Conservation (phyloP, 2,329 filamentous ascomycete species). For the Claviceps sp. region DNA sequence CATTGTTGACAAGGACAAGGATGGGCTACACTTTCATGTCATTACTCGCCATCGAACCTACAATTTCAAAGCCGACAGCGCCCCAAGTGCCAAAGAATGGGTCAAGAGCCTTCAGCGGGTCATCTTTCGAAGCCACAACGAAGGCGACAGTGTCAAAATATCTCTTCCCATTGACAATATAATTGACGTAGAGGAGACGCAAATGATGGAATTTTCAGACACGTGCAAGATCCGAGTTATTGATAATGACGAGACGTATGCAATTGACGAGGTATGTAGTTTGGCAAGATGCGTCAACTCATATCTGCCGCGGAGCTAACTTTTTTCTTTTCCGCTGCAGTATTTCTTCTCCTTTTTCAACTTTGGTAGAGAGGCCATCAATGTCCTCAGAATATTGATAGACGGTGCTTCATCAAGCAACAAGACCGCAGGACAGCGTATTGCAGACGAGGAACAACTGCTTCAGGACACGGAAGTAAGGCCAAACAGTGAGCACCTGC, state of each 20-base stretch:
- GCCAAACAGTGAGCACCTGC: background rate
- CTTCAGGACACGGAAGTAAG: background rate
- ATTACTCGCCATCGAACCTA: slow-evolving; percentile 74
- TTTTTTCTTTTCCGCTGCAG: slow-evolving; percentile 25
- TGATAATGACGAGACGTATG: slow-evolving; percentile 87
- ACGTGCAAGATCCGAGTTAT: slow-evolving; percentile 89
- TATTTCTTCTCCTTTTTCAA: slow-evolving; percentile 97
- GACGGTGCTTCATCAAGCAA: slow-evolving; percentile 43
- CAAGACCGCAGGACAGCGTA: slow-evolving; percentile 12
- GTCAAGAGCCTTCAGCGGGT: slow-evolving; percentile 86
- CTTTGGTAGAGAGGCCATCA: slow-evolving; percentile 69
- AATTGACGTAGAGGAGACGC: slow-evolving; percentile 82
- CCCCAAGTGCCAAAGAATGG: slow-evolving; percentile 86
- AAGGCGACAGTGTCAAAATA: slow-evolving; percentile 94
- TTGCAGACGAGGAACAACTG: slow-evolving; percentile 8
- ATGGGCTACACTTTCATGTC: slow-evolving; percentile 64
- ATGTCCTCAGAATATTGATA: slow-evolving; percentile 59
- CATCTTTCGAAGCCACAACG: slow-evolving; percentile 90
- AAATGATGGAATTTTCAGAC: slow-evolving; percentile 81
- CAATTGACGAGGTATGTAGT: slow-evolving; percentile 67
- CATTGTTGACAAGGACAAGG: slow-evolving; percentile 63
- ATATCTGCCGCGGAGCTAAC: background rate
- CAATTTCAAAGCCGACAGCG: slow-evolving; percentile 79
- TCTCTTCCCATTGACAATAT: slow-evolving; percentile 79
- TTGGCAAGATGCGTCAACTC: background rate